Base-by-base conservation (phyloP, 352 stramenopile genomes). In the Chrysophaeum taylorii region DNA sequence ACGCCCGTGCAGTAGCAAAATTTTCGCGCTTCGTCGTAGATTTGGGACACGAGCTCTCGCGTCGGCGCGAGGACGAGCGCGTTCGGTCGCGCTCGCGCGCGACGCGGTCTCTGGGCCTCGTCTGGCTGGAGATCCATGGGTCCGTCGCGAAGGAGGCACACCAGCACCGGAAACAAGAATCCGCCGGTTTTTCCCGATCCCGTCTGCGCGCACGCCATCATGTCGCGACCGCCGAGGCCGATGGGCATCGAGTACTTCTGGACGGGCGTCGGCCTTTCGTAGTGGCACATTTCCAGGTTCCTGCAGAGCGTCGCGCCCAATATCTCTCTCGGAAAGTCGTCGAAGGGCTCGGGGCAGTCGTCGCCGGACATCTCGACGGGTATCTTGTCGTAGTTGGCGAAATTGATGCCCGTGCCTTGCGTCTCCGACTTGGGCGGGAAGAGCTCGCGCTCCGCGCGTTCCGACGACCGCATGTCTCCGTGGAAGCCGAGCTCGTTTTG, bases 201-300 rank as follows among this genome's bases (percentile, higher is more conserved):
- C 0, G 88, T 94, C 77, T 93, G 89, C 48, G 87, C 88, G 86
- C 92, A 97, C 16, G 92, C 92, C 91, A 98, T 97, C 80, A 98
- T 91, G 74, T 98, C 93, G 70, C 91, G 86, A 54, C 88, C 89
- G 2, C 80, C 81, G 15, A 92, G 77, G 39, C 85, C 86, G 72
- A 98, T 96, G 60, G 92, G 92, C 50, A 98, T 93, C 67, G 90
- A 96, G 84, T 98, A 98, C 84, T 98, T 98, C 76, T 99, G 96
- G 38, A 99, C 94, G 4, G 96, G 96, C 37, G 96, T 99, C 29
- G 96, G 95, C 76, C 92, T 96, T 50, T 66, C 75, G 86, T 98
- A 99, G 74, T 93, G 88, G 81, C 87, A 94, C 23, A 95, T 81
- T 52, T 92, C 80, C 48, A 95, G 72, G 79, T 96, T 97, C 68